A percentile compares a stretch with the other conserved stretches of the same genome.
These are phyloP conservation scores for Alternaria panax DNA, from an alignment of 2,329 filamentous ascomycete species.

Conservation along the genomic window DNA sequence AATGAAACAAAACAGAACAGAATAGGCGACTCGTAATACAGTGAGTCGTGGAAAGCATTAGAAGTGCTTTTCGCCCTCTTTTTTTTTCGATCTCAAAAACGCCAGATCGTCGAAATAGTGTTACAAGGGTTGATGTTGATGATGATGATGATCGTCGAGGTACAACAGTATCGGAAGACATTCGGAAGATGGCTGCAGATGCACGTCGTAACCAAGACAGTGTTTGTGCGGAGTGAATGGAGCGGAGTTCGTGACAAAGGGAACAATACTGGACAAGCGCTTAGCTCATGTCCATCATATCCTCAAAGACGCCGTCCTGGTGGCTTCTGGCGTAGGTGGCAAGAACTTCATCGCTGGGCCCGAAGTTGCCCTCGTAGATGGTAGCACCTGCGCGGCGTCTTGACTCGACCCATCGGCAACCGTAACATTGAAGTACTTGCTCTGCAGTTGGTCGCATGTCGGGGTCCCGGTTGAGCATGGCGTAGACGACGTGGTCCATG, in stretches of 20 bases:
- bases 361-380: slow-evolving; percentile 95
- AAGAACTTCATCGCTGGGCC: slow-evolving; percentile 73
- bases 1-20: neutral
- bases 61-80: slow-evolving; percentile 19
- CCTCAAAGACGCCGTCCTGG: slow-evolving; percentile 48
- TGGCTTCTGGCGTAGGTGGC: slow-evolving; percentile 53
- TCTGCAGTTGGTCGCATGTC: slow-evolving; percentile 74
- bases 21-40: slow-evolving; percentile 8
- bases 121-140: slow-evolving; percentile 19
- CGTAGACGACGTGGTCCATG: slow-evolving; percentile 82
- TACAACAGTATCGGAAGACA: slow-evolving; percentile 16
- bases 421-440: slow-evolving; percentile 75
- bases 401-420: slow-evolving; percentile 79
- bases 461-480: slow-evolving; percentile 85
- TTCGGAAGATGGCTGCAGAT: slow-evolving; percentile 20
- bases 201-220: slow-evolving; percentile 17
- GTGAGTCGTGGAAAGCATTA: slow-evolving; percentile 22
- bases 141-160: slow-evolving; percentile 14
- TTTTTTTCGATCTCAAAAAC: slow-evolving; percentile 21
- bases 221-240: slow-evolving; percentile 2
- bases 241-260: neutral
- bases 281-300: slow-evolving; percentile 66
- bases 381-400: slow-evolving; percentile 88
- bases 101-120: slow-evolving; percentile 14
- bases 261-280: slow-evolving; percentile 1